Evolutionary conservation across 164 flowering plant species (phyloP), one percentile per base, ranked within the genome.

Genomic region (Tetrastigma voinierianum): DNA sequence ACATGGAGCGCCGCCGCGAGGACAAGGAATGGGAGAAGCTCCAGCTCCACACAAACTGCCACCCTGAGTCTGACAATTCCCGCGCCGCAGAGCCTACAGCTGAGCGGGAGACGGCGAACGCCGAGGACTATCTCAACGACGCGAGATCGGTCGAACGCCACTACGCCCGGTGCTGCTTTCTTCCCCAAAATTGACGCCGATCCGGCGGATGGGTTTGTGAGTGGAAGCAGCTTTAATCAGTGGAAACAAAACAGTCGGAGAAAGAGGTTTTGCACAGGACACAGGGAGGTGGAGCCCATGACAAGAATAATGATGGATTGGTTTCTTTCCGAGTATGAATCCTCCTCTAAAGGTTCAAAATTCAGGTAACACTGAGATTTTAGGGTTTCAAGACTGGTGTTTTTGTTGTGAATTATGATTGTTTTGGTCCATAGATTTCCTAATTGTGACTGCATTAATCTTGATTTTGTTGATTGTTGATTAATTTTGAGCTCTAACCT

Each of bases 21-120:
- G 99, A 92, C 77, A 81, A 69, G 76, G 65, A 84, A 64, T 92
- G 97, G 97, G 97, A 92, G 82, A 79, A 75, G 71, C 68, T 69
- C 57, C 75, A 80, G 67, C 64, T 90, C 46, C 78, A 80, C 49
- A n/a, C n/a, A n/a, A 76, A 81, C 15, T 7, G 67, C 19, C 81
- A 82, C n/a, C 80, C 75, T 17, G 74, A 75, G 51, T 20, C 66
- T 9, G 74, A 76, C 20, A 21, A 76, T 53, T 83, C 86, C n/a
- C 82, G 81, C 0, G 86, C 64, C 5, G 76, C 61, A 1, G 89
- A 89, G 75, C 46, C 86, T n/a, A 8, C 93, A 90, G 83, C 97
- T 96, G 97, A 92, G 78, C 92, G 97, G 99, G 96, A 89, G 75
- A 90, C 49, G 98, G 91, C 16, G 98, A 94, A 95, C 63, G 96